Evolutionary conservation across 2,329 filamentous ascomycete species (phyloP), one percentile per base, ranked within the genome.

Genomic region (Aspergillus sergii): DNA sequence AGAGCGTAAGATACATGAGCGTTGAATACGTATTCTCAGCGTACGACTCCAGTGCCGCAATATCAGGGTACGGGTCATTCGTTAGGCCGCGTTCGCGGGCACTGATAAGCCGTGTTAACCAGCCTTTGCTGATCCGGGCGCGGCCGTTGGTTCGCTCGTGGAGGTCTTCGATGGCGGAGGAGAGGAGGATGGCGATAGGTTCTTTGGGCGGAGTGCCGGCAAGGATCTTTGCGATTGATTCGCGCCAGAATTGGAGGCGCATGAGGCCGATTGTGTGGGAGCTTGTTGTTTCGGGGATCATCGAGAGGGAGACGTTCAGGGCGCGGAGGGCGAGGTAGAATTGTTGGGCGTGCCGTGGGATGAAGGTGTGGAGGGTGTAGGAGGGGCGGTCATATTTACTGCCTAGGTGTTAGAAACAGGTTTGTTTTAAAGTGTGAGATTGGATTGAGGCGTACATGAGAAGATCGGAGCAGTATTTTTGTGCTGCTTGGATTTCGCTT

Each of bases 21-120:
- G 93, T 96, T 21, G 93, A 93, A 79, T 98, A 98, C 1, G 95
- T 98, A 71, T 93, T 93, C 78, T 99, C 95, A 0, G 92, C 92
- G 73, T 98, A 97, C 54, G 88, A 89, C 73, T 99, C 95, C 58
- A 98, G 80, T 0, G 88, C 85, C 2, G 86, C 84, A 53, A 98
- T 77, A 56, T 81, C 90, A 0, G 91, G 82, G 72, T 93, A 97
- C 0, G 94, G 93, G 26, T 91, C 87, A 75, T 96, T 95, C 46
- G 89, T 89, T 78, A 97, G 88, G 71, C 94, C 88, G 72, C 91
- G 89, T 78, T 96, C 92, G 58, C 95, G 85, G 5, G 93, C 91
- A 73, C 85, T 89, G 72, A 98, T 89, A 69, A 98, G 83, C 57
- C 93, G 88, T 59, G 88, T 84, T 39, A 93, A 82, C 91, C 91